phyloP scores from a whole-genome alignment of 2,329 filamentous ascomycete species.

The Bertia moriformis region DNA sequence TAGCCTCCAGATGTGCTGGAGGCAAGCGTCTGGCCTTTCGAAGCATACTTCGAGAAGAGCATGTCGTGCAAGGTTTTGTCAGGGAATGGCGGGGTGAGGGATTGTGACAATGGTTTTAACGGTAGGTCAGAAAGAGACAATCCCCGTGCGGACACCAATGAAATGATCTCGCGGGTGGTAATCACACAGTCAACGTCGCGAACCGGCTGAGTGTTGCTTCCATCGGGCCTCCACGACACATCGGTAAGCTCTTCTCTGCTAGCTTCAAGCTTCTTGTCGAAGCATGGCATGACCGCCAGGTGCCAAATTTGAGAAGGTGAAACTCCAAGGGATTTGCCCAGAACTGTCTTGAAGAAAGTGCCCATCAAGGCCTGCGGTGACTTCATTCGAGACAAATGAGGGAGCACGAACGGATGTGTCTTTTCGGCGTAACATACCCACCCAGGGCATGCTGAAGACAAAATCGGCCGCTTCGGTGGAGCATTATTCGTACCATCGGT shows the following conservation, averaged over 20 bases:
- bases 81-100: neutral
- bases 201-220: conserved; percentile 16
- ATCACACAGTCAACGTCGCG: conserved; percentile 56
- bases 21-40: conserved; percentile 17
- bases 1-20: conserved; percentile 48
- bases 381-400: conserved; percentile 48
- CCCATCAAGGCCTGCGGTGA: conserved; percentile 50
- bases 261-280: conserved; percentile 56
- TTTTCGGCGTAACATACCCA: conserved; percentile 61
- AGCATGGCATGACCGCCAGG: conserved; percentile 53
- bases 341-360: conserved; percentile 44
- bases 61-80: neutral
- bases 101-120: conserved; percentile 7
- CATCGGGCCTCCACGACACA: conserved; percentile 24
- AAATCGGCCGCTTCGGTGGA: conserved; percentile 22
- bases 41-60: conserved; percentile 8
- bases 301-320: conserved; percentile 47
- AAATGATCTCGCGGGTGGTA: conserved; percentile 49
- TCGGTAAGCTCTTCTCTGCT: conserved; percentile 49
- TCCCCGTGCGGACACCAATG: conserved; percentile 39
- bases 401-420: conserved; percentile 52
- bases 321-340: conserved; percentile 37
- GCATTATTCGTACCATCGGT: conserved; percentile 7
- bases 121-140: conserved; percentile 38
- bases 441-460: conserved; percentile 51